Base-by-base conservation (phyloP, 768 basidiomycete species). In the Collybia sp. region DNA sequence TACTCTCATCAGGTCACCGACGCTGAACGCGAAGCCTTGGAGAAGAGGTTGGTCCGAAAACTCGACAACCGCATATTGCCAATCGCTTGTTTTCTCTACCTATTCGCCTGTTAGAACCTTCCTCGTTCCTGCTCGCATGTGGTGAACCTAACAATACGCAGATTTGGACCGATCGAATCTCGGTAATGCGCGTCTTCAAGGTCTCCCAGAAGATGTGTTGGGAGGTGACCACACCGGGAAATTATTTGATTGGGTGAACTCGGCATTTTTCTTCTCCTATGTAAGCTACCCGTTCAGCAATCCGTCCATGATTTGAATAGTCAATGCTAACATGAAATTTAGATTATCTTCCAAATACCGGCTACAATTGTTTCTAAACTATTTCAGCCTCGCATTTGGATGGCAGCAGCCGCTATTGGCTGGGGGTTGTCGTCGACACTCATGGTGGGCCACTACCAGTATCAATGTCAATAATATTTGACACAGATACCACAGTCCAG, bases 251-350 rank as follows among this genome's bases (percentile, higher is more conserved):
- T 88, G 85, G 87, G 63, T 87, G 37, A 85, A 82, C 47, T 83
- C 86, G 1, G 72, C 75, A 6, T 91, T 90, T 66, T 90, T 83
- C 64, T 80, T 90, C 63, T 80, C 88, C 51, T 90, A 89, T 59
- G 86, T 84, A 46, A 47, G 77, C 10, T 4, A 13, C 35, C 10
- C 10, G n/a, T 18, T 37, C 45, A n/a, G 32, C 40, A 36, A 20
- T 1, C 39, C 35, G 8, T 37, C 10, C 17, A 37, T n/a, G n/a
- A n/a, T 37, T 6, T 37, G 35, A 10, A 6, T 37, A 6, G 17
- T 37, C 35, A 6, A 25, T 25, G 25, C 25, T 25, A 13, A 39
- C 25, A 45, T 11, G 31, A 17, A 31, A 36, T 12, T 39, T 54
- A 88, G 85, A 85, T 90, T 47, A 52, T 88, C 19, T 82, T 67